These are phyloP conservation scores for Telfairia occidentalis DNA, from an alignment of 331 rosid genomes.

Conservation along the genomic window DNA sequence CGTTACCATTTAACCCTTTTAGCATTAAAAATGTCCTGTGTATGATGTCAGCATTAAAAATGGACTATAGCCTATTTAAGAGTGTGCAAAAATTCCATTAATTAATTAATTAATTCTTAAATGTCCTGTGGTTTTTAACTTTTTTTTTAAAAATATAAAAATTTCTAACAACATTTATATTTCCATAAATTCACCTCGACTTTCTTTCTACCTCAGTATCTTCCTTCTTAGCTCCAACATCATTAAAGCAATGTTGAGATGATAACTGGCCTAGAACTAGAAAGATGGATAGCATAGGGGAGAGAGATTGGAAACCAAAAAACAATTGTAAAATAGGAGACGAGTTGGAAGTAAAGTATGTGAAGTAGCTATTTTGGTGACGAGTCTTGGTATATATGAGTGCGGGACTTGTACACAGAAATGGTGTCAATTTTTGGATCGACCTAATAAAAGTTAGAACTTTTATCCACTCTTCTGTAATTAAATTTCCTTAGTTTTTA, in stretches of 20 bases:
- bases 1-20: neutral
- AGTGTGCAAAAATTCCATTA: neutral
- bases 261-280: too few relatives aligned
- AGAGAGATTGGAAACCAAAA: neutral
- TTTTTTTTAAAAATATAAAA: neutral
- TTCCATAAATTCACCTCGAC: neutral
- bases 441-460: neutral
- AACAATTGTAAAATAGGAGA: neutral
- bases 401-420: neutral
- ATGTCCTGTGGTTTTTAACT: neutral
- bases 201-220: neutral
- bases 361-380: neutral
- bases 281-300: neutral
- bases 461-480: neutral
- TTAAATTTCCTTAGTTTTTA: neutral
- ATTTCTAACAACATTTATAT: neutral
- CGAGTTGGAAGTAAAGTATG: neutral
- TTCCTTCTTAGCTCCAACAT: neutral
- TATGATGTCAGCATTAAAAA: neutral
- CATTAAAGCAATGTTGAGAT: neutral
- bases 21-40: neutral
- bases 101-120: neutral
- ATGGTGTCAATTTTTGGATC: neutral
- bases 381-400: neutral
- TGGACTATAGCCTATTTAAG: neutral